These are phyloP conservation scores for Pichia sp. DNA, from an alignment of 1,139 yeast species.

Conservation along the genomic window DNA sequence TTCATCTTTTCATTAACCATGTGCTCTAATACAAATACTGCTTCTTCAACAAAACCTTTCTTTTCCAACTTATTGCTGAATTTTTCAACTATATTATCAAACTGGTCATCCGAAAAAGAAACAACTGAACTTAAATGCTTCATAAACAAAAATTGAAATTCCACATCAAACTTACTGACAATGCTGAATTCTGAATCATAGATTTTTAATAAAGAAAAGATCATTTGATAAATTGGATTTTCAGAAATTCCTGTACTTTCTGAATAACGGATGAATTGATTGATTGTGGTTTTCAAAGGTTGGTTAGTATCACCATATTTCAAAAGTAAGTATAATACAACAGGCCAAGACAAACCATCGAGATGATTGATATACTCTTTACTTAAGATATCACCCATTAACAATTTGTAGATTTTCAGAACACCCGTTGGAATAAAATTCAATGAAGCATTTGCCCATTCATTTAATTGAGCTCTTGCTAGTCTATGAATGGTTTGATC, in stretches of 20 bases:
- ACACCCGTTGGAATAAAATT: conserved; percentile 46
- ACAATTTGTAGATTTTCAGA: conserved; percentile 53
- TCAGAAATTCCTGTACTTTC: conserved; percentile 8
- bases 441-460: conserved; percentile 50
- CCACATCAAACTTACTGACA: conserved; percentile 22
- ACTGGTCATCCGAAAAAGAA: conserved; percentile 4
- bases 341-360: conserved; percentile 58
- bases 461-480: conserved; percentile 55
- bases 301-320: conserved; percentile 51
- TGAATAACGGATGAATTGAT: conserved; percentile 13
- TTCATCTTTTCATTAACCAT: conserved; percentile 34
- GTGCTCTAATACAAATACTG: conserved; percentile 56
- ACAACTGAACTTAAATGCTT: conserved; percentile 19
- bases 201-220: conserved; percentile 37
- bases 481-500: conserved; percentile 47
- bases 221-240: conserved; percentile 1
- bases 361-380: conserved; percentile 32
- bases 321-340: conserved; percentile 50
- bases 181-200: conserved; percentile 20
- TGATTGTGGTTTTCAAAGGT: conserved; percentile 12
- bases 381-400: conserved; percentile 49
- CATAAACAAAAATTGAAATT: conserved; percentile 21
- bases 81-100: conserved; percentile 41
- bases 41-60: conserved; percentile 49
- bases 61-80: conserved; percentile 51